phyloP scores from a whole-genome alignment of 495 filamentous ascomycete genomes.

The Lasiosphaeria miniovina region DNA sequence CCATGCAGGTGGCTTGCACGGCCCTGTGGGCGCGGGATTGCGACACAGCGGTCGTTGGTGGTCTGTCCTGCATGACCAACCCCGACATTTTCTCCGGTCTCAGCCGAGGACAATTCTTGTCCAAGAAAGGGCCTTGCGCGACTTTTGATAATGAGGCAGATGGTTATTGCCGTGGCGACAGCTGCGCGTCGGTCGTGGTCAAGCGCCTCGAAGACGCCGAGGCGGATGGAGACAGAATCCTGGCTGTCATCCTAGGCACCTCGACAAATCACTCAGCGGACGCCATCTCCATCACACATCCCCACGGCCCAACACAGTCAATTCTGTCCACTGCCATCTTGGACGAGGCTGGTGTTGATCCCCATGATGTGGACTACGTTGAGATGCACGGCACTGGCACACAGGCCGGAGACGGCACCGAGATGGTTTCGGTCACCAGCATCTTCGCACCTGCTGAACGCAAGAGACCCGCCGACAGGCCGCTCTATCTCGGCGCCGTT shows the following conservation, averaged over 20 bases:
- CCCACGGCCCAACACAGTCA: constrained; percentile 71
- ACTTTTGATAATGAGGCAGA: constrained; percentile 75
- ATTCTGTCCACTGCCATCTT: constrained; percentile 66
- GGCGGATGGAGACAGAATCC: constrained; percentile 70
- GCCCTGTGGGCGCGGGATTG: constrained; percentile 79
- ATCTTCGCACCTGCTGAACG: constrained; percentile 74
- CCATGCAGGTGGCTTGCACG: constrained; percentile 80
- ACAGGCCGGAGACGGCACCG: constrained; percentile 74
- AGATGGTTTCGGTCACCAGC: constrained; percentile 75
- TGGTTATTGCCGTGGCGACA: constrained; percentile 76
- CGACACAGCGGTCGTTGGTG: constrained; percentile 80
- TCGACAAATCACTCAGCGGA: constrained; percentile 76
- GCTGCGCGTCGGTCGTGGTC: constrained; percentile 65
- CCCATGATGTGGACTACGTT: constrained; percentile 73
- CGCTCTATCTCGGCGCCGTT: constrained; percentile 76
- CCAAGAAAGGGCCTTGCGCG: constrained; percentile 74
- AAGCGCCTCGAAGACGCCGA: constrained; percentile 74
- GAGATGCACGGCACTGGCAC: constrained; percentile 93
- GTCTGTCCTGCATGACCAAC: constrained; percentile 75
- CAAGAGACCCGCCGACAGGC: constrained; percentile 61
- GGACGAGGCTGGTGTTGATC: constrained; percentile 65
- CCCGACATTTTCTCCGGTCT: constrained; percentile 83
- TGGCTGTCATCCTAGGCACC: constrained; percentile 63
- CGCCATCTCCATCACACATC: constrained; percentile 77
- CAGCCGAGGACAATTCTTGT: constrained; percentile 78